Evolutionary conservation across 805 yeast genomes (phyloP), one percentile per base, ranked within the genome.

Genomic region (Metschnikowia picachoensis): DNA sequence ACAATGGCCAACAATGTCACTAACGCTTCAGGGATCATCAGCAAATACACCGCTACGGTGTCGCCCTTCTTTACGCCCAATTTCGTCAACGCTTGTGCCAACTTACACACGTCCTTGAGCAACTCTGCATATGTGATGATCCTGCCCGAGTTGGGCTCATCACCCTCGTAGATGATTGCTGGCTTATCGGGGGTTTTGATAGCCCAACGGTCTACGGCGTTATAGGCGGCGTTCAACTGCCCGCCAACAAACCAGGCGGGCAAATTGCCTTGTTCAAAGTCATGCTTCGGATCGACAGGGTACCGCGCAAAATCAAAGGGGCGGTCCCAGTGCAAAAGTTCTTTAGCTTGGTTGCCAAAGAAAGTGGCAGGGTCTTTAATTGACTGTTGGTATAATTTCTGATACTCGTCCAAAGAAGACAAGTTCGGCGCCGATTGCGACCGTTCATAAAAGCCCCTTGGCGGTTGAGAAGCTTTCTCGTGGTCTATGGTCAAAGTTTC

Each of bases 1-100:
- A 83, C 87, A 61, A 90, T 83, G 39, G 99, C 99, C 61, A 92
- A 76, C 79, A 92, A 80, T n/a, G 99, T 86, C 47, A 94, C 81
- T 51, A 94, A 74, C 16, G 97, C 97, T 72, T 91, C 96, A 41
- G 98, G 95, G 51, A 91, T 91, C 99, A 94, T 92, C 62, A 99
- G 99, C 65, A 92, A 73, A 70, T 92, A 92, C 48, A 92, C 87
- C 41, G 97, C 98, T 48, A 92, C 98, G 27, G 95, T 87, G 64
- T 92, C 99, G 62, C 99, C 99, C 68, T 88, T 87, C 57, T 77
- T 73, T 57, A 92, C 92, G 47, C 99, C 99, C 79, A 90, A 82
- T 48, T 83, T 77, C 53, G 78, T 73, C 64, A 94, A 78, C 36
- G 88, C 85, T 57, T 86, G 91, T 11, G 98, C 96, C 58, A 90